These are phyloP conservation scores for Nicotiana otophora DNA, from an alignment of 257 asterid species.

Conservation along the genomic window DNA sequence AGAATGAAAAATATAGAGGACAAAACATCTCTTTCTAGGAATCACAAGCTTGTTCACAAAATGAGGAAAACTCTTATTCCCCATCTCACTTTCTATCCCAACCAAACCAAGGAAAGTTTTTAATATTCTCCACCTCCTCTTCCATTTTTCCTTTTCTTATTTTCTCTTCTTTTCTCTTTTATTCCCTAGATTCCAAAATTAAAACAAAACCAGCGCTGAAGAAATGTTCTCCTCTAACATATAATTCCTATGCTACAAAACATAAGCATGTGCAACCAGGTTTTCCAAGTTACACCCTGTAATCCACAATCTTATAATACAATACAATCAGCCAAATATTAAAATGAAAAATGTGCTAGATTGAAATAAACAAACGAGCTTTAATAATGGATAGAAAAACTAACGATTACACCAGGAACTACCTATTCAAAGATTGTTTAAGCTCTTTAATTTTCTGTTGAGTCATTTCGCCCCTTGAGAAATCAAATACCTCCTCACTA, in stretches of 20 bases:
- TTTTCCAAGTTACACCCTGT: too few relatives aligned
- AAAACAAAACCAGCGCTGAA: background rate
- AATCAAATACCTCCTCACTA: conserved; percentile 99
- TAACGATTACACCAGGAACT: background rate
- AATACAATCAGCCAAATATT: too few relatives aligned
- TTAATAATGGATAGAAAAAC: background rate
- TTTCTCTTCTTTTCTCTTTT: background rate
- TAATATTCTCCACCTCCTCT: background rate
- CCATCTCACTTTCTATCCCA: background rate
- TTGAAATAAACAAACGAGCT: too few relatives aligned
- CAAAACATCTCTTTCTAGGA: background rate
- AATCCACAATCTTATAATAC: too few relatives aligned
- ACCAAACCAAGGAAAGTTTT: background rate
- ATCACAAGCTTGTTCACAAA: background rate
- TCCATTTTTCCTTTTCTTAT: background rate
- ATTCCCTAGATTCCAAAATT: background rate
- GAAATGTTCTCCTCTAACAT: background rate
- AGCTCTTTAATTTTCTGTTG: conserved; percentile 96
- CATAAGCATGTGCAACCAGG: too few relatives aligned
- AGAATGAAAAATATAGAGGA: background rate
- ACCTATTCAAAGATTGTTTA: conserved; percentile 92
- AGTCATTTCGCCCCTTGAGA: conserved; percentile 99
- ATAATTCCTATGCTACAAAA: too few relatives aligned
- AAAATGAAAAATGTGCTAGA: too few relatives aligned
- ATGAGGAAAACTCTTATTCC: background rate